Evolutionary conservation across 805 yeast species (phyloP), one percentile per base, ranked within the genome.

Genomic region (Ogataea chonburiensis): DNA sequence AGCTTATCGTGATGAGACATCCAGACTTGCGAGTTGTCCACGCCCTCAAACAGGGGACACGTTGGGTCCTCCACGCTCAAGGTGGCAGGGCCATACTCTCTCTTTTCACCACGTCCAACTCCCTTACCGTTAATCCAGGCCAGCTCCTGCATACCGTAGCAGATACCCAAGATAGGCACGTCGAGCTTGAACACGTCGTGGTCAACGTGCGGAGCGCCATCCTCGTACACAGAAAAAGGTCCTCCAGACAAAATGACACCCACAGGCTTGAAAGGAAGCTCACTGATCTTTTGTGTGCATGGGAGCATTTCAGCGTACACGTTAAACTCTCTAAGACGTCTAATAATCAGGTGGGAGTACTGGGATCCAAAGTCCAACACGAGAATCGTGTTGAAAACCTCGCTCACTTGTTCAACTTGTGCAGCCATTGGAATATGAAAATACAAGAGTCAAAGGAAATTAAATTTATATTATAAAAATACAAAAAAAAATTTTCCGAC

Each of bases 231-330:
- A 9, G 98, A 88, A 81, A 86, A 93, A 36, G 98, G 98, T 49
- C 96, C 93, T 47, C 98, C 98, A 30, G 97, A 88, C 46, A 93
- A 71, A 58, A 93, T 93, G 42, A 93, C 81, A 69, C 98, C 98
- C 63, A 81, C 86, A 52, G 98, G 98, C 61, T 79, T 89, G 94
- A 96, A 93, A 42, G 80, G 66, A 54, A 93, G 75, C 51, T 91
- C 97, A 37, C 82, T 62, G 60, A 93, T 91, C 72, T 93, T 93
- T 69, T 94, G 98, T 37, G 98, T 93, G 70, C 98, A 93, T 52
- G 98, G 98, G 48, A 93, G 77, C 98, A 93, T 93, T 70, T 93
- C 98, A 50, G 98, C 98, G 66, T 93, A 93, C 50, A 93, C 91
- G 64, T 93, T 88, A 73, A 89, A 86, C 66, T 93, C 98, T 75